Conservation (phyloP, 441 rosid genomes). For the Euphorbia schlechtendalii region DNA sequence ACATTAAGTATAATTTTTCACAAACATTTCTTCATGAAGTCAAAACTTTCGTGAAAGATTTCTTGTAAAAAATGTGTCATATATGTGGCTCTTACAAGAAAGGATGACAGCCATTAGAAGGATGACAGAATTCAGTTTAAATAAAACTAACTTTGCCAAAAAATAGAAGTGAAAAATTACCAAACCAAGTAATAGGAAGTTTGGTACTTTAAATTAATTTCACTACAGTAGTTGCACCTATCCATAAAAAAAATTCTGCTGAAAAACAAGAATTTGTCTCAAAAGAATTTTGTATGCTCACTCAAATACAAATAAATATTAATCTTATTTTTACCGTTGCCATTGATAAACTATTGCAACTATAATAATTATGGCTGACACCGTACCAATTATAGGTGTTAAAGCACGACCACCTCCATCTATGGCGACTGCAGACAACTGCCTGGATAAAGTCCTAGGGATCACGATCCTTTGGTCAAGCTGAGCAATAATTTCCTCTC, state of each 20-base stretch:
- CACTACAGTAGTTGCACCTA: not conserved
- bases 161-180: not conserved
- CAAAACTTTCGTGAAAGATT: too few relatives aligned
- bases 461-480: not conserved
- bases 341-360: not conserved
- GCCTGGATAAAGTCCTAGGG: not conserved
- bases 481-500: conserved; percentile 6
- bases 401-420: conserved; percentile 6
- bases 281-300: not conserved
- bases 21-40: too few relatives aligned
- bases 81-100: too few relatives aligned
- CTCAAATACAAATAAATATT: not conserved
- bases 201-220: too few relatives aligned
- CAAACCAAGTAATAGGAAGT: too few relatives aligned
- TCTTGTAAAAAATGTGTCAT: too few relatives aligned
- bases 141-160: too few relatives aligned
- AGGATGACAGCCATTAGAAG: too few relatives aligned
- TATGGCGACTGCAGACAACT: conserved; percentile 6
- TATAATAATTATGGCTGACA: not conserved
- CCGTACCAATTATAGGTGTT: not conserved
- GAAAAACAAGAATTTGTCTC: not conserved
- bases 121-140: too few relatives aligned
- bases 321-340: not conserved
- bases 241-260: not conserved
- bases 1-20: too few relatives aligned